Base-by-base conservation (phyloP, 2,329 filamentous ascomycete genomes). In the Zymoseptoria passerinii region DNA sequence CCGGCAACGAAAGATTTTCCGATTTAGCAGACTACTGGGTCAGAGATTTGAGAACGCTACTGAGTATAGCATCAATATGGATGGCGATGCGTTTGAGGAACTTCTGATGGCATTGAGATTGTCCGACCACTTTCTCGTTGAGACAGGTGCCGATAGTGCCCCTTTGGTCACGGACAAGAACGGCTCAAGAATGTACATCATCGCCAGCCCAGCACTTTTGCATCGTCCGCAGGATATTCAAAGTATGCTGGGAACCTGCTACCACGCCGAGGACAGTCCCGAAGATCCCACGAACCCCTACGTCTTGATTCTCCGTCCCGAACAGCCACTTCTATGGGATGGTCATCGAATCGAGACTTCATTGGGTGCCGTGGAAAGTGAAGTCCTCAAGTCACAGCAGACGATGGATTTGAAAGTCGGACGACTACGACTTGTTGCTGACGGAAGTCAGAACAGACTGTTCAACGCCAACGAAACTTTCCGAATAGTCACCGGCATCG, bases 21-120 rank as follows among this genome's bases (percentile, higher is more conserved):
- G 94, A 60, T 97, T 97, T 74, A 94, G 90, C 18, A 84, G 91
- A 64, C 90, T 95, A 71, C 75, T 99, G 56, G 92, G 89, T 66
- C 89, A 96, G 70, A 86, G 92, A 59, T 99, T 99, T 69, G 94
- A 99, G 73, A 97, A 99, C 70, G 89, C 90, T 4, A 95, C 91
- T 8, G 94, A 99, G 73, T 96, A 94, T 74, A 96, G 89, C 72
- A 88, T 97, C 69, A 86, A 88, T 40, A 81, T 91, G 56, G 77
- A 82, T 4, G 80, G 82, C 8, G 84, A 89, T 29, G 82, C 83
- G 61, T 79, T 95, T 61, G 85, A 86, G 59, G 84, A 88, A 44
- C 82, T 99, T 28, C 88, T 92, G 63, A 89, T 95, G 65, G 84
- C 89, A 23, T 80, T 99, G 8, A 83, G 90, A 10, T 80, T 88